Conservation (phyloP, 371 early-diverging fungal species). For the Actinomortierella ambigua region DNA sequence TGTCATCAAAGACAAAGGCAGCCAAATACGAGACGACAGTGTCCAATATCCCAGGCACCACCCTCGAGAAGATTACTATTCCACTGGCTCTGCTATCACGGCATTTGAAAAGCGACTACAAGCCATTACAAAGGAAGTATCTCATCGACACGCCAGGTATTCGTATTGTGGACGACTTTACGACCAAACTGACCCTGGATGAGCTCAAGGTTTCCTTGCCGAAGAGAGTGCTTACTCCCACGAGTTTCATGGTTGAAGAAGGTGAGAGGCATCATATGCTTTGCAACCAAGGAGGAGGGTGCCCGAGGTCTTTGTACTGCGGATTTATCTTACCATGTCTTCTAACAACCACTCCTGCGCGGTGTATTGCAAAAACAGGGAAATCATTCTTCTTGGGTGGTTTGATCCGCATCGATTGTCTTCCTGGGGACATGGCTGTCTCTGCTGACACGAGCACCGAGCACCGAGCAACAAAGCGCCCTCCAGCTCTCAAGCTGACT, state of each 20-base stretch:
- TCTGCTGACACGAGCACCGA: no score
- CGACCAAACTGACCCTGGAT: conserved; percentile 33
- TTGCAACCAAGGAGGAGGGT: no score
- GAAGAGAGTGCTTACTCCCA: conserved; percentile 35
- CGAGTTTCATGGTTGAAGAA: conserved; percentile 40
- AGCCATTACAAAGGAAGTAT: conserved; percentile 26
- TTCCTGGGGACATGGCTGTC: conserved; percentile 12
- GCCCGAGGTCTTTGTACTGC: no score
- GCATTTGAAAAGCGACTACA: conserved; percentile 14
- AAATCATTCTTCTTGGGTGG: conserved; percentile 47
- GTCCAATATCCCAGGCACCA: conserved; percentile 43
- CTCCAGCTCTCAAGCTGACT: conserved; percentile 30
- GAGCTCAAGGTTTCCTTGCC: conserved; percentile 37
- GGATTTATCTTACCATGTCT: background rate
- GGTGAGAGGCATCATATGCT: conserved; percentile 17
- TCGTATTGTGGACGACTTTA: conserved; percentile 3
- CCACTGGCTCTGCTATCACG: conserved; percentile 28
- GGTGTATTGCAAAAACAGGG: no score
- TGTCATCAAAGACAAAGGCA: conserved; percentile 1
- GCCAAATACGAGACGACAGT: conserved; percentile 28
- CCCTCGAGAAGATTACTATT: conserved; percentile 28
- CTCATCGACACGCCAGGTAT: conserved; percentile 44
- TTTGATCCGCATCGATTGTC: conserved; percentile 41
- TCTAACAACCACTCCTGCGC: background rate
- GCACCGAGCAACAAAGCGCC: no score